These are phyloP conservation scores for Polyporus tsugae DNA, from an alignment of 1,284 basidiomycete genomes.

Conservation along the genomic window DNA sequence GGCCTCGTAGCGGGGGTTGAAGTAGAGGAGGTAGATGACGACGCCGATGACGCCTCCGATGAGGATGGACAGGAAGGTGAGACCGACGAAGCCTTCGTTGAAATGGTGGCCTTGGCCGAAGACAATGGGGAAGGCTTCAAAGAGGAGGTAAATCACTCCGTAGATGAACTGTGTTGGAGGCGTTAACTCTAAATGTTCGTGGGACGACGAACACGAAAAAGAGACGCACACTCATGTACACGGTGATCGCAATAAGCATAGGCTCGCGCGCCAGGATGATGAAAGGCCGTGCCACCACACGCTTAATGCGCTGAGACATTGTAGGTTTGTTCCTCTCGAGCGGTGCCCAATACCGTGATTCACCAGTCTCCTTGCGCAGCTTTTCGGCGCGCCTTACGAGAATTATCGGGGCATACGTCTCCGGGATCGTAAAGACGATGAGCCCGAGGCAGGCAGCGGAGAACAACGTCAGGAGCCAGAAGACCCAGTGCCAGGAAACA, in stretches of 20 bases:
- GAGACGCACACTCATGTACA: conserved; percentile 54
- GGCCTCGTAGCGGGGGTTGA: conserved; percentile 43
- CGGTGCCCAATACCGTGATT: conserved; percentile 59
- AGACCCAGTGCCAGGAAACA: conserved; percentile 77
- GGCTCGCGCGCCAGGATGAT: conserved; percentile 53
- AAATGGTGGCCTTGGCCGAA: conserved; percentile 46
- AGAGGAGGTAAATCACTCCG: conserved; percentile 52
- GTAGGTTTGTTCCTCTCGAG: conserved; percentile 46
- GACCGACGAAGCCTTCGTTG: conserved; percentile 49
- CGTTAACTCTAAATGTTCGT: neutral
- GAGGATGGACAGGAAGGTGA: conserved; percentile 57
- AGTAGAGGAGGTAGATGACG: conserved; percentile 39
- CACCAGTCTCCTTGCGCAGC: conserved; percentile 56
- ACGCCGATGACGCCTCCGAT: conserved; percentile 44
- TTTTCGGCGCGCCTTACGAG: conserved; percentile 47
- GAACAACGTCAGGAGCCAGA: conserved; percentile 80
- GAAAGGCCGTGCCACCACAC: conserved; percentile 49
- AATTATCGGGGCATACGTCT: conserved; percentile 69
- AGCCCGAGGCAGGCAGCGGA: conserved; percentile 56
- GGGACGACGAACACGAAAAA: neutral
- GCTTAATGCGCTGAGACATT: conserved; percentile 43
- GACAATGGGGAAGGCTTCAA: conserved; percentile 47
- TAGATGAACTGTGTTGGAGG: conserved; percentile 46
- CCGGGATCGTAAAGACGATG: conserved; percentile 76
- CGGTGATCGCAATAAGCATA: conserved; percentile 52